Evolutionary conservation across 179 eudicot species (phyloP).

Genomic region (Spinacia oleracea): DNA sequence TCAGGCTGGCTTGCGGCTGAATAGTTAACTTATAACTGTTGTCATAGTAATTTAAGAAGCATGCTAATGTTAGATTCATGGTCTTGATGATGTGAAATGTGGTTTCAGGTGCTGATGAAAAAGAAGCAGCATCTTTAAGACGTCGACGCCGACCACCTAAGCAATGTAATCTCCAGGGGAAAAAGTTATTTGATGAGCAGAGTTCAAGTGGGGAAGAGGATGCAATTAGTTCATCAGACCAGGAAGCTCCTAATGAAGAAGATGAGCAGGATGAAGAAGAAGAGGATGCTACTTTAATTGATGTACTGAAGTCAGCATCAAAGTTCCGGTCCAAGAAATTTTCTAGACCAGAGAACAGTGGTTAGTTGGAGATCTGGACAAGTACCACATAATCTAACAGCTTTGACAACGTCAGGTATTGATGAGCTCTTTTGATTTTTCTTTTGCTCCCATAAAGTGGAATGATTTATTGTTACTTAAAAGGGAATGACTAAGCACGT

Average conservation of each 20-base stretch:
- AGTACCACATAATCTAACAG: slow-evolving; percentile 37
- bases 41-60: neutral
- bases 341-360: slow-evolving; percentile 42
- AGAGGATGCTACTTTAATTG: slow-evolving; percentile 72
- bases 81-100: slow-evolving; percentile 22
- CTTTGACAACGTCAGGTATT: slow-evolving; percentile 55
- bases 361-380: slow-evolving; percentile 38
- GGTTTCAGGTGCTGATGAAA: slow-evolving; percentile 57
- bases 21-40: neutral
- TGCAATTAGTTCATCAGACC: slow-evolving; percentile 68
- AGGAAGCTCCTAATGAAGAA: slow-evolving; percentile 66
- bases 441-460: neutral
- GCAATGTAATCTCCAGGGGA: slow-evolving; percentile 59
- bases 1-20: neutral
- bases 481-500: neutral
- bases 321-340: slow-evolving; percentile 67
- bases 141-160: slow-evolving; percentile 85
- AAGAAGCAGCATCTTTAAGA: slow-evolving; percentile 59
- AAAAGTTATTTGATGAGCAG: slow-evolving; percentile 82
- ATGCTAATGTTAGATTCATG: neutral
- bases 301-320: slow-evolving; percentile 64
- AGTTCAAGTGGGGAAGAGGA: slow-evolving; percentile 93
- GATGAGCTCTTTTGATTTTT: slow-evolving; percentile 6
- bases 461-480: slow-evolving; percentile 6
- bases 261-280: slow-evolving; percentile 64